phyloP scores from a whole-genome alignment of 495 filamentous ascomycete species.

The Aspergillus sclerotioniger region DNA sequence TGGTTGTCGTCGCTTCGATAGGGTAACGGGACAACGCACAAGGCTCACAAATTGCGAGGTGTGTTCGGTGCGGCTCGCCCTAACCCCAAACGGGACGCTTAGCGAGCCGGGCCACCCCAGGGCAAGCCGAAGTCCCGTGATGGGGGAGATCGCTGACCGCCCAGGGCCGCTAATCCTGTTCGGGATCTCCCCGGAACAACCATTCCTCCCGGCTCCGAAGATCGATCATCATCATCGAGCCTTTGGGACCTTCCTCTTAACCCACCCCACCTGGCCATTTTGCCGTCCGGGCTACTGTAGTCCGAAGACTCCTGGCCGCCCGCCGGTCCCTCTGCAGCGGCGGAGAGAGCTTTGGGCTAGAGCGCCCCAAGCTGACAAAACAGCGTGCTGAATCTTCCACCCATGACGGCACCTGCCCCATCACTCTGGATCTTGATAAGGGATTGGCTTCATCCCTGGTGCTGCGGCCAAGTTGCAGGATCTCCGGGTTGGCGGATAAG shows the following conservation, averaged over 20 bases:
- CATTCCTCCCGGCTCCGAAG: conserved; percentile 19
- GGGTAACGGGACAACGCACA: conserved; percentile 38
- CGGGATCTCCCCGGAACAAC: conserved; percentile 16
- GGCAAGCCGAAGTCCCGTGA: conserved; percentile 45
- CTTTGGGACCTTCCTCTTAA: conserved; percentile 1
- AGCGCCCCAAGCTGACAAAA: conserved; percentile 26
- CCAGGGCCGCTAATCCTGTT: conserved; percentile 16
- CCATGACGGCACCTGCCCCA: conserved; percentile 16
- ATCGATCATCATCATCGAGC: conserved; percentile 7
- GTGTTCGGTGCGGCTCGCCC: conserved; percentile 39
- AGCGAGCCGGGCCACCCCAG: conserved; percentile 35
- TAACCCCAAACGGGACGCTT: conserved; percentile 41
- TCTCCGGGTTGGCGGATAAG: neutral
- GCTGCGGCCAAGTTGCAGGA: neutral
- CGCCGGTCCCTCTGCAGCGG: conserved; percentile 7
- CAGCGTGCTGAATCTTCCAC: conserved; percentile 13
- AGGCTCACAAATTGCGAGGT: conserved; percentile 42
- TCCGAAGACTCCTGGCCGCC: conserved; percentile 25
- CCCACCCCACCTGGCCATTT: conserved; percentile 22
- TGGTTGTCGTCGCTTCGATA: conserved; percentile 52
- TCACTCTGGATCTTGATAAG: conserved; percentile 13
- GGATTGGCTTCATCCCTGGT: neutral
- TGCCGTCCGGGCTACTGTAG: conserved; percentile 37
- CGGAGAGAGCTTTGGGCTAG: conserved; percentile 6
- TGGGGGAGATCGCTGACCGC: neutral